Evolutionary conservation across 176 grass and related monocot genomes (phyloP).

Genomic region (Saccharum spontaneum): DNA sequence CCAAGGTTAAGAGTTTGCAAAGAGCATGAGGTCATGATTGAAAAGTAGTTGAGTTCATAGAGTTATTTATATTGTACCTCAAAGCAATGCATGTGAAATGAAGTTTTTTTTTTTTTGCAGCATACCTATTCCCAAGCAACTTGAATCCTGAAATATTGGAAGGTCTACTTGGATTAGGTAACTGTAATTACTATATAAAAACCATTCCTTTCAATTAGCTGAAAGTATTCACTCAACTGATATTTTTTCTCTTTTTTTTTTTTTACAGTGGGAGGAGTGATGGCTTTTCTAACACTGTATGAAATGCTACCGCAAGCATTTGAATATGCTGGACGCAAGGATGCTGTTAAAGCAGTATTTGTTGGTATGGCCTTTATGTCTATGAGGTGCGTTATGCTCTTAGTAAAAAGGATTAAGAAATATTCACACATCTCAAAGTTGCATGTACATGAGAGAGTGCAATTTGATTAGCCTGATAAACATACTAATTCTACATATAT

Average conservation of each 20-base stretch:
- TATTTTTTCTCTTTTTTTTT: neutral
- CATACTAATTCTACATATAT: neutral
- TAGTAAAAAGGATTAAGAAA: neutral
- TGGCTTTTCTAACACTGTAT: conserved; percentile 91
- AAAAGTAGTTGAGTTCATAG: conserved; percentile 1
- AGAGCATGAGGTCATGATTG: neutral
- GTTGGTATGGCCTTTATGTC: conserved; percentile 99
- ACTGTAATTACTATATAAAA: neutral
- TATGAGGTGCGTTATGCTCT: conserved; percentile 61
- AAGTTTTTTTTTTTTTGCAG: conserved; percentile 47
- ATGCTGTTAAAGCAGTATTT: conserved; percentile 94
- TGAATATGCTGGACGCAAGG: conserved; percentile 91
- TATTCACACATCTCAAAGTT: neutral
- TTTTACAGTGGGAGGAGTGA: conserved; percentile 83
- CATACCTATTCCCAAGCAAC: conserved; percentile 81
- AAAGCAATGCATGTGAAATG: conserved; percentile 10
- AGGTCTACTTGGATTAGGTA: conserved; percentile 99
- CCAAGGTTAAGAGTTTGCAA: neutral
- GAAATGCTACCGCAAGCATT: conserved; percentile 92
- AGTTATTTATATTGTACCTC: conserved; percentile 15
- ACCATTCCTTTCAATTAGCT: neutral
- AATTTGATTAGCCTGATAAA: neutral
- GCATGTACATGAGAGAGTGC: neutral
- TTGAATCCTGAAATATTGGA: conserved; percentile 94
- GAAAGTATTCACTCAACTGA: conserved; percentile 13